Percentiles rank a stretch among this genome's conserved stretches.
phyloP scores from a whole-genome alignment of 306 rosid genomes.

The Ammopiptanthus mongolicus region DNA sequence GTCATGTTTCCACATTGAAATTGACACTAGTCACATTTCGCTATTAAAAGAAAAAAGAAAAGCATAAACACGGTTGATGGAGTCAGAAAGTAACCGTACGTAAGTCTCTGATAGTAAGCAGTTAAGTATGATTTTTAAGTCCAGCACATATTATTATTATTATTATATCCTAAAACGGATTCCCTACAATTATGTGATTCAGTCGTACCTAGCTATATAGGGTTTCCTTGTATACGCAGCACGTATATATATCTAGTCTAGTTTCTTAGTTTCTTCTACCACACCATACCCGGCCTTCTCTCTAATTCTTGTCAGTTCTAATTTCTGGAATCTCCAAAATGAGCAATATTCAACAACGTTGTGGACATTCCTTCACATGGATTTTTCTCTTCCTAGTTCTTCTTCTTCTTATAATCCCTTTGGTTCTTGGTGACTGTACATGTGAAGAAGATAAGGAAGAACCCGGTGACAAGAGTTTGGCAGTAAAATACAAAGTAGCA shows the following conservation, averaged over 20 bases:
- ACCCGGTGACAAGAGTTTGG: background rate
- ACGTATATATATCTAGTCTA: too few relatives aligned
- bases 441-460: conserved; percentile 19
- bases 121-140: background rate
- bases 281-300: background rate
- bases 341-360: too few relatives aligned
- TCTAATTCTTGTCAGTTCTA: background rate
- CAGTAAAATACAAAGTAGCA: conserved; percentile 4
- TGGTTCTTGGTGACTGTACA: conserved; percentile 33
- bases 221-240: background rate
- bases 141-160: background rate
- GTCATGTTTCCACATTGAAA: too few relatives aligned
- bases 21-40: too few relatives aligned
- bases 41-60: too few relatives aligned
- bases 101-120: background rate
- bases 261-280: too few relatives aligned
- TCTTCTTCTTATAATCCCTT: background rate
- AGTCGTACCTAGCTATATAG: background rate
- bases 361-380: too few relatives aligned
- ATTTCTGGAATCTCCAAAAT: too few relatives aligned
- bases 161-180: too few relatives aligned
- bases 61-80: too few relatives aligned
- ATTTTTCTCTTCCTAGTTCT: background rate
- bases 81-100: too few relatives aligned
- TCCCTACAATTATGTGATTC: background rate